Conservation (phyloP, 306 rosid species). For the Crataegus laevigata region DNA sequence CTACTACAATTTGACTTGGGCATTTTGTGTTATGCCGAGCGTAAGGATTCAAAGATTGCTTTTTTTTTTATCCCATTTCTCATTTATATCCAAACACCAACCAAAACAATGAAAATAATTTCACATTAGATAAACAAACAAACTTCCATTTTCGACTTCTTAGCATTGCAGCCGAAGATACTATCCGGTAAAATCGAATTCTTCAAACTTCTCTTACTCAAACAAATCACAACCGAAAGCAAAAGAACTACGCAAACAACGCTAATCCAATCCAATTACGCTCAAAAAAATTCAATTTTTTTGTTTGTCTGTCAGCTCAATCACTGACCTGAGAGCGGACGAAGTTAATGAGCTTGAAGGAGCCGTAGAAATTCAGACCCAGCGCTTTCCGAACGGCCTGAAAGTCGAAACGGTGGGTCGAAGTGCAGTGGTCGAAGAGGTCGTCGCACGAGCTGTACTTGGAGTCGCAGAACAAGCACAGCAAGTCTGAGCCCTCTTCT, state of each 20-base stretch:
- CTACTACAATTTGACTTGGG: not conserved
- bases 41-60: not conserved
- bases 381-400: slow-evolving; percentile 27
- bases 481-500: slow-evolving; percentile 23
- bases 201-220: not conserved
- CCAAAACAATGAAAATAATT: not conserved
- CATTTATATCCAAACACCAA: not conserved
- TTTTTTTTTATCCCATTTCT: not conserved
- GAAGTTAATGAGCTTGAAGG: slow-evolving; percentile 74
- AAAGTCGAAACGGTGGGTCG: slow-evolving; percentile 62
- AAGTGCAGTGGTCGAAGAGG: slow-evolving; percentile 55
- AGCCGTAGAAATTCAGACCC: slow-evolving; percentile 61
- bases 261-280: not conserved
- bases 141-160: not conserved
- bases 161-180: not conserved
- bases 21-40: not conserved
- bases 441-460: slow-evolving; percentile 26
- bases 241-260: not conserved
- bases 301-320: not conserved
- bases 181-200: not conserved
- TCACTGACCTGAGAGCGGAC: slow-evolving; percentile 58
- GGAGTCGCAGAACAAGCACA: slow-evolving; percentile 73
- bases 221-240: not conserved
- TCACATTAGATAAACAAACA: not conserved
- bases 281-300: not conserved